Evolutionary conservation across 1,284 basidiomycete species (phyloP).

Genomic region (Ganoderma multipileum): DNA sequence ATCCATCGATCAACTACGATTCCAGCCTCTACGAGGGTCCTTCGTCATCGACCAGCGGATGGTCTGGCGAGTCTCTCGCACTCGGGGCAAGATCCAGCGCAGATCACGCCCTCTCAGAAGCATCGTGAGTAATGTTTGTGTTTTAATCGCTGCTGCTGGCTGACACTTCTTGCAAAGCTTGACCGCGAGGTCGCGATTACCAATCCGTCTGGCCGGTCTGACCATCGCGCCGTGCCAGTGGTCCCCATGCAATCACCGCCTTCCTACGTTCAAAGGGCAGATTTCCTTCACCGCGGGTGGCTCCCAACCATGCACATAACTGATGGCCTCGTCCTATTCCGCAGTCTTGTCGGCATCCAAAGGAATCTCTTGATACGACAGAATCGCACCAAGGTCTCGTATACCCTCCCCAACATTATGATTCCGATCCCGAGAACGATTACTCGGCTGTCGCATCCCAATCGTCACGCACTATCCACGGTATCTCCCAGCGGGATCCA

Average conservation of each 20-base stretch:
- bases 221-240: too few species aligned
- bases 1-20: neutral
- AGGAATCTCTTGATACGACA: too few species aligned
- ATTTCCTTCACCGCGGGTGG: too few species aligned
- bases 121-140: neutral
- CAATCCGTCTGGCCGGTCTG: neutral
- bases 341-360: too few species aligned
- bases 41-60: neutral
- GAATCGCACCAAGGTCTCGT: too few species aligned
- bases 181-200: neutral
- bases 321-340: too few species aligned
- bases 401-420: too few species aligned
- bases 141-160: neutral
- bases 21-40: neutral
- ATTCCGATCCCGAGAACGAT: too few species aligned
- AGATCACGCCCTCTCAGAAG: neutral
- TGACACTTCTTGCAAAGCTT: neutral
- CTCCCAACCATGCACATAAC: too few species aligned
- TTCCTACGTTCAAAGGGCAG: neutral
- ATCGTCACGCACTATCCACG: too few species aligned
- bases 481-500: too few species aligned
- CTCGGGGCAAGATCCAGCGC: neutral
- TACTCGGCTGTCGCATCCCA: too few species aligned
- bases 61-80: neutral
- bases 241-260: neutral